A percentile compares a stretch with the other conserved stretches of the same genome.
Conservation (phyloP, 1,284 basidiomycete species). For the Pseudozyma pruni region DNA sequence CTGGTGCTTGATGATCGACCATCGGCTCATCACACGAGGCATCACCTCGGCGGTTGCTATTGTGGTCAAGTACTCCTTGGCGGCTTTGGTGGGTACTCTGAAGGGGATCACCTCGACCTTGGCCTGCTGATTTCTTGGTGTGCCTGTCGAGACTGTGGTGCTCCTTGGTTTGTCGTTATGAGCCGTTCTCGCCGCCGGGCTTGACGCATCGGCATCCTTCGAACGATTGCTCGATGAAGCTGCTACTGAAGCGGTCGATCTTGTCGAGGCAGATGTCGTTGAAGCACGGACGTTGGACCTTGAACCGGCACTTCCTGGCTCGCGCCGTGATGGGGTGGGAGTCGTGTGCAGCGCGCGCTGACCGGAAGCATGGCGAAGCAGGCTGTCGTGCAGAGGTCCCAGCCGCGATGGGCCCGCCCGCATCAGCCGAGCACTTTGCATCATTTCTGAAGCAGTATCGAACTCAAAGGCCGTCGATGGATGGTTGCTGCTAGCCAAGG, state of each 20-base stretch:
- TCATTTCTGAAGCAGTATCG: neutral
- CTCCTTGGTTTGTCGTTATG: neutral
- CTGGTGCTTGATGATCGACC: conserved; percentile 25
- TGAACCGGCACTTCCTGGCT: neutral
- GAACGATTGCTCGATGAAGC: neutral
- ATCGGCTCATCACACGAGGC: conserved; percentile 24
- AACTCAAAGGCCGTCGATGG: too few relatives aligned
- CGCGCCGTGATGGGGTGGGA: conserved; percentile 3
- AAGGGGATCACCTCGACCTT: conserved; percentile 47
- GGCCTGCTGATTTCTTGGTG: conserved; percentile 27
- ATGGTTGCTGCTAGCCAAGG: neutral
- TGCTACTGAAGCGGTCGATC: neutral
- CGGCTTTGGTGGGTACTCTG: conserved; percentile 25
- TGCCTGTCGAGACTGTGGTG: neutral
- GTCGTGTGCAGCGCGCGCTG: conserved; percentile 11
- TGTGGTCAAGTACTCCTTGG: conserved; percentile 21
- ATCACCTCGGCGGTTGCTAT: conserved; percentile 26
- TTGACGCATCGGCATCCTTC: neutral
- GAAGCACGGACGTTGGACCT: conserved; percentile 2
- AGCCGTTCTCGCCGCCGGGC: conserved; percentile 4
- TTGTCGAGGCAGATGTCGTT: neutral
- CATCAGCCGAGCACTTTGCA: conserved; percentile 11
- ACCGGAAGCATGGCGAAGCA: neutral
- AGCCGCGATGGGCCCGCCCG: conserved; percentile 9
- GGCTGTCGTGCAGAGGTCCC: neutral